Conservation (phyloP, 2,329 filamentous ascomycete species). For the Penicillium hordei region DNA sequence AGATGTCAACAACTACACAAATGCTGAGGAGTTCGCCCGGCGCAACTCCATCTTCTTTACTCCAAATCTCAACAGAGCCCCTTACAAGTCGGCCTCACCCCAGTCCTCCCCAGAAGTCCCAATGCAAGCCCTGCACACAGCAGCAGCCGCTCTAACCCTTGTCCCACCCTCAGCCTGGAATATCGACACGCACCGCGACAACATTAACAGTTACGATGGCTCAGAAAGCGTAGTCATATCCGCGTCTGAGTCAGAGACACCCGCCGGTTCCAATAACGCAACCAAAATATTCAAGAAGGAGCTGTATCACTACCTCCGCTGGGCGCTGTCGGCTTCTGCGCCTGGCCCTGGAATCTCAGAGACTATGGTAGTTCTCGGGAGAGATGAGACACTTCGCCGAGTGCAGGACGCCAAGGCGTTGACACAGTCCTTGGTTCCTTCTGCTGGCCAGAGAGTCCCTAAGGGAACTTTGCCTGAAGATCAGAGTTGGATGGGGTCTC, state of each 20-base stretch:
- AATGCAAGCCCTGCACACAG: slow-evolving; percentile 44
- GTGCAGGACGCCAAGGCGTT: slow-evolving; percentile 42
- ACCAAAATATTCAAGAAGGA: slow-evolving; percentile 46
- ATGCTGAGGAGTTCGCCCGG: slow-evolving; percentile 54
- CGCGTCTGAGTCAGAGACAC: not conserved
- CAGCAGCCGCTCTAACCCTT: slow-evolving; percentile 45
- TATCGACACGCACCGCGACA: slow-evolving; percentile 39
- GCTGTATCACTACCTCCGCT: slow-evolving; percentile 57
- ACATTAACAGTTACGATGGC: slow-evolving; percentile 40
- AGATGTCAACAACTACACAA: slow-evolving; percentile 60
- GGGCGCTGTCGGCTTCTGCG: slow-evolving; percentile 54
- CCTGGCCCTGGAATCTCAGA: slow-evolving; percentile 55
- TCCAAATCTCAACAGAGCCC: slow-evolving; percentile 29
- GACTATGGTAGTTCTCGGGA: slow-evolving; percentile 57
- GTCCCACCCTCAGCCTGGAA: slow-evolving; percentile 45
- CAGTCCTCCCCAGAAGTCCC: slow-evolving; percentile 26
- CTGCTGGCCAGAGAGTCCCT: slow-evolving; percentile 21
- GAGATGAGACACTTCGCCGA: slow-evolving; percentile 50
- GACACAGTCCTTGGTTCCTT: slow-evolving; percentile 26
- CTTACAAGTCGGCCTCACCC: slow-evolving; percentile 26
- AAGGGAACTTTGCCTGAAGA: slow-evolving; percentile 24
- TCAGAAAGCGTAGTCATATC: slow-evolving; percentile 16
- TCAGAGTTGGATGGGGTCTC: slow-evolving; percentile 38
- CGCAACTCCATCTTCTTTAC: slow-evolving; percentile 61
- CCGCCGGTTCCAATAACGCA: slow-evolving; percentile 16